These are phyloP conservation scores for Salix caprea DNA, from an alignment of 345 rosid species.

Conservation along the genomic window DNA sequence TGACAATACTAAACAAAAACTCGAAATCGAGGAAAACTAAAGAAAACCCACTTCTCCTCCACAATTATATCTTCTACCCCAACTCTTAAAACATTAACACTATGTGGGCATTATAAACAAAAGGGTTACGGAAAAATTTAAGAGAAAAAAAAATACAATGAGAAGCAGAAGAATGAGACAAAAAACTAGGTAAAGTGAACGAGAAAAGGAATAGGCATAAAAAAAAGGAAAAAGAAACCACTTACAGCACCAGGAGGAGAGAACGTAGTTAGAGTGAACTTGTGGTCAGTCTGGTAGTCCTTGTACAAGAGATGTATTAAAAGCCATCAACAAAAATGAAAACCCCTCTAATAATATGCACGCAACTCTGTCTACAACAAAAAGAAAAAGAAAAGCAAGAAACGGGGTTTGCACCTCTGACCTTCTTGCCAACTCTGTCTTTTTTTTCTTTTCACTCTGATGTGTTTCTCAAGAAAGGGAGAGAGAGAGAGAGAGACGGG, in stretches of 20 bases:
- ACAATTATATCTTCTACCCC: neutral
- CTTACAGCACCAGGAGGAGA: conserved; percentile 85
- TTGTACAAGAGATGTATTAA: conserved; percentile 72
- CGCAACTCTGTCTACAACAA: too few relatives aligned
- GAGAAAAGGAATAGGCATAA: neutral
- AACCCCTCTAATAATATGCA: neutral
- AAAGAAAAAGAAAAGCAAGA: too few relatives aligned
- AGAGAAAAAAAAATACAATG: neutral
- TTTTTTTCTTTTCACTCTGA: too few relatives aligned
- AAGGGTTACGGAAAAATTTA: neutral
- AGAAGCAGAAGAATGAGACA: neutral
- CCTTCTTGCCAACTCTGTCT: too few relatives aligned
- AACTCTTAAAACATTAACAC: neutral
- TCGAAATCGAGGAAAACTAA: neutral
- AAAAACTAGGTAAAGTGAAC: neutral
- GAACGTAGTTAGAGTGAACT: conserved; percentile 74
- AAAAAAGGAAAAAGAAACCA: neutral
- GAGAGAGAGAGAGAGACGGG: too few relatives aligned
- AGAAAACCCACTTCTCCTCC: neutral
- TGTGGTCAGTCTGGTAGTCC: conserved; percentile 92
- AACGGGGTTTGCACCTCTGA: too few relatives aligned
- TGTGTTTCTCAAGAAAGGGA: too few relatives aligned
- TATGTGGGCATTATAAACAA: neutral
- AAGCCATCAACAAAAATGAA: conserved; percentile 8
- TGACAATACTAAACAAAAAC: neutral